Evolutionary conservation across 169 alveolate genomes (phyloP), one percentile per base, ranked within the genome.

Genomic region (Eimeria maxima): DNA sequence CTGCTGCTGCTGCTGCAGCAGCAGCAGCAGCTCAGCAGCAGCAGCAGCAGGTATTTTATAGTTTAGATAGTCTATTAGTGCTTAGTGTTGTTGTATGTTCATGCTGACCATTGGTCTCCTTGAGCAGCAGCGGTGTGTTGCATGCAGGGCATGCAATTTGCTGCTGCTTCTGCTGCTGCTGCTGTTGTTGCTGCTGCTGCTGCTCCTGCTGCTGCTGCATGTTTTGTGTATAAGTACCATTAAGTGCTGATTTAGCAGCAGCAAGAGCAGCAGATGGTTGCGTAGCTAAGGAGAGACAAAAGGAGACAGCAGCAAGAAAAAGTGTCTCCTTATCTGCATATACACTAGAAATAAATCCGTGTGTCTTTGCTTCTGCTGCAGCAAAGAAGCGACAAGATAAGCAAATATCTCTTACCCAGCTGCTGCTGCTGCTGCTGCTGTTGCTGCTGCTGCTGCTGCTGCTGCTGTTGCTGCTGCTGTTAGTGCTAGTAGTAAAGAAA

Each of bases 361-460:
- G 67, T 24, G 76, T 11, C n/a, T 42, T 13, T 4, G 98, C 98
- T 95, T 97, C 98, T 27, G 90, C 78, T 27, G 98, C 98, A 38
- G 42, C 91, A 38, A 97, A 89, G 83, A 33, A 73, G 24, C 98
- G 88, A 4, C 97, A 98, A n/a, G 98, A 97, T 63, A 88, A 97
- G 14, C 96, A 97, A 20, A 97, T 29, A 33, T 97, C 98, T 78
- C 98, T 95, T 29, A 95, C 97, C 97, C 97, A 97, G 57, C 97
- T 91, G 73, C 57, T 50, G 57, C 57, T 50, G 57, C 57, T n/a
- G n/a, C n/a, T n/a, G n/a, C n/a, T n/a, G n/a, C n/a, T n/a, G n/a
- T n/a, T n/a, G n/a, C n/a, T n/a, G n/a, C n/a, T n/a, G n/a, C n/a
- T n/a, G n/a, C n/a, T n/a, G n/a, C n/a, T n/a, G n/a, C n/a, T n/a